Evolutionary conservation across 768 basidiomycete genomes (phyloP).

Genomic region (Phylloporus sp.): DNA sequence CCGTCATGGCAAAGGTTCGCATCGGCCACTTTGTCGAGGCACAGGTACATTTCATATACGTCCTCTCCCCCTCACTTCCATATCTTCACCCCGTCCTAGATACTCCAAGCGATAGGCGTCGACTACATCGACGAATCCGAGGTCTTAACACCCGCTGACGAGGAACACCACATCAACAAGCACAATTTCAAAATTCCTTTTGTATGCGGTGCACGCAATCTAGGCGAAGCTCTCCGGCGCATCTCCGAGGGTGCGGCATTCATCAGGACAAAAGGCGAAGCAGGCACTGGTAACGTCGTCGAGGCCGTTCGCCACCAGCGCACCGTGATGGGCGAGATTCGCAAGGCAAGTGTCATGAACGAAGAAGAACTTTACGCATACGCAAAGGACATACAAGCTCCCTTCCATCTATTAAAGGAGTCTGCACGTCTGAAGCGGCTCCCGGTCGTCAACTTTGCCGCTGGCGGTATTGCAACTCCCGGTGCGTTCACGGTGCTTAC

Average conservation of each 20-base stretch:
- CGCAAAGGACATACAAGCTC: constrained; percentile 89
- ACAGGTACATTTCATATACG: constrained; percentile 46
- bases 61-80: not conserved
- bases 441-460: constrained; percentile 96
- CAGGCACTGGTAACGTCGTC: constrained; percentile 85
- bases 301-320: constrained; percentile 94
- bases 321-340: constrained; percentile 77
- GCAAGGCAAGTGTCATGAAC: constrained; percentile 79
- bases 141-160: constrained; percentile 94
- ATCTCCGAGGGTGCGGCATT: constrained; percentile 98
- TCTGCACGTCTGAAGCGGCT: constrained; percentile 88
- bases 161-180: constrained; percentile 95
- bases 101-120: constrained; percentile 88
- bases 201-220: constrained; percentile 91
- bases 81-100: constrained; percentile 39
- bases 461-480: constrained; percentile 89
- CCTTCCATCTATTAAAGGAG: constrained; percentile 94
- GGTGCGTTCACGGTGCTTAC: constrained; percentile 41
- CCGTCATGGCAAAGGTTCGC: constrained; percentile 93
- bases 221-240: constrained; percentile 93
- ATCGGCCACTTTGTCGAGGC: constrained; percentile 99
- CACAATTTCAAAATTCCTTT: constrained; percentile 93
- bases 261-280: constrained; percentile 96
- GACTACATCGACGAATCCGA: constrained; percentile 97
- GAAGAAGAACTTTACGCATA: constrained; percentile 93